Conservation (phyloP, 768 basidiomycete genomes). For the Gymnopilus dilepis region DNA sequence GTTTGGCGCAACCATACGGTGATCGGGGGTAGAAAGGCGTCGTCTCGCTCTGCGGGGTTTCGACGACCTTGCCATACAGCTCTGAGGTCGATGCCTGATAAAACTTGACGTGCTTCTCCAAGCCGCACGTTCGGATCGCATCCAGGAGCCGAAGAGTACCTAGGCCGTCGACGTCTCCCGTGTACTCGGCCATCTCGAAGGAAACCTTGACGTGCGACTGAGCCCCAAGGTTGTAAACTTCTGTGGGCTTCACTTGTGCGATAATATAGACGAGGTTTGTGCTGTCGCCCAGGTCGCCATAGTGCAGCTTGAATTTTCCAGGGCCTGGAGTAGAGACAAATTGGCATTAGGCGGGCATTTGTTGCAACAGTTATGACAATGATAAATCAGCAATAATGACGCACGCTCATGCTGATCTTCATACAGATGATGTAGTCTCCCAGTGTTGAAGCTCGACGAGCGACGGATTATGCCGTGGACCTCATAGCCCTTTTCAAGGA, state of each 20-base stretch:
- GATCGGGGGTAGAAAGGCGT: constrained; percentile 99
- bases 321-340: constrained; percentile 52
- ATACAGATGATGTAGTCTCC: constrained; percentile 92
- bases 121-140: constrained; percentile 93
- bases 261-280: constrained; percentile 98
- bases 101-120: constrained; percentile 92
- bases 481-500: constrained; percentile 87
- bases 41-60: constrained; percentile 93
- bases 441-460: constrained; percentile 98
- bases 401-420: constrained; percentile 90
- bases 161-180: constrained; percentile 94
- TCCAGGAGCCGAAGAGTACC: constrained; percentile 96
- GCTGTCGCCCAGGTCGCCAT: constrained; percentile 93
- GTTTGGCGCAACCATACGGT: constrained; percentile 95
- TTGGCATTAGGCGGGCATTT: background rate
- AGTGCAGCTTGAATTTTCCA: constrained; percentile 83
- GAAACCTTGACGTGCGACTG: constrained; percentile 99
- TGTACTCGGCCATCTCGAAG: constrained; percentile 99
- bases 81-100: constrained; percentile 98
- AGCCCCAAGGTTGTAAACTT: constrained; percentile 97
- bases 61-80: constrained; percentile 95
- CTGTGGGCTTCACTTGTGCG: constrained; percentile 91
- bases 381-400: constrained; percentile 31
- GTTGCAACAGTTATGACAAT: background rate
- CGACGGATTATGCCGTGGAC: constrained; percentile 97